Evolutionary conservation across 2,329 filamentous ascomycete species (phyloP), one percentile per base, ranked within the genome.

Genomic region (Fusarium duplospermum): DNA sequence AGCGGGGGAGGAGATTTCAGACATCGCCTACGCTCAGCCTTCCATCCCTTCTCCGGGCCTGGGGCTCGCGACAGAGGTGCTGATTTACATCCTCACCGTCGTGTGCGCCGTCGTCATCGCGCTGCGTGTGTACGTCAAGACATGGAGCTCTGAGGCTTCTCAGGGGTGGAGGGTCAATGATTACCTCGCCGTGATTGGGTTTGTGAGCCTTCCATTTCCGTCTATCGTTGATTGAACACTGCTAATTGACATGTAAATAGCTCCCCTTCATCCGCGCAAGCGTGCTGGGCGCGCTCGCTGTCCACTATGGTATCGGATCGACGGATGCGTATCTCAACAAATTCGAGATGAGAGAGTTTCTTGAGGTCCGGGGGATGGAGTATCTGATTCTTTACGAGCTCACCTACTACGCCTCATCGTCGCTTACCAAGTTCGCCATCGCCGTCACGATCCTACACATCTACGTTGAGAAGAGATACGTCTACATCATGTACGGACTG

Each of bases 371-470:
- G 1, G 71, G 70, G 13, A 67, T 62, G 64, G 71, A 73, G 45
- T 73, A 72, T 20, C 35, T 70, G 0, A 54, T 73, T 0, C 50
- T 62, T 4, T 73, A 70, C 56, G 71, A 73, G 16, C 62, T 73
- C 27, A 70, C 64, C 2, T 73, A 73, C 38, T 73, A 70, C 33
- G 50, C 40, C 3, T 45, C 69, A 1, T 73, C 69, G 0, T 67
- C 71, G 0, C 29, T 73, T 4, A 72, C 71, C 14, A 73, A 73
- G 29, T 70, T 72, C 7, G 67, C 71, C 3, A 73, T 73, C 42
- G 69, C 69, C 8, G 62, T 69, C 4, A 73, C 64, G 38, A 72
- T 73, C 5, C 29, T 73, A 16, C 70, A 73, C 10, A 72, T 73
- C 4, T 73, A 69, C 33, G 62, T 72, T 2, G 47, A 69, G 14